Conservation (phyloP, 352 stramenopile species). For the Globisporangium acanthophoron region DNA sequence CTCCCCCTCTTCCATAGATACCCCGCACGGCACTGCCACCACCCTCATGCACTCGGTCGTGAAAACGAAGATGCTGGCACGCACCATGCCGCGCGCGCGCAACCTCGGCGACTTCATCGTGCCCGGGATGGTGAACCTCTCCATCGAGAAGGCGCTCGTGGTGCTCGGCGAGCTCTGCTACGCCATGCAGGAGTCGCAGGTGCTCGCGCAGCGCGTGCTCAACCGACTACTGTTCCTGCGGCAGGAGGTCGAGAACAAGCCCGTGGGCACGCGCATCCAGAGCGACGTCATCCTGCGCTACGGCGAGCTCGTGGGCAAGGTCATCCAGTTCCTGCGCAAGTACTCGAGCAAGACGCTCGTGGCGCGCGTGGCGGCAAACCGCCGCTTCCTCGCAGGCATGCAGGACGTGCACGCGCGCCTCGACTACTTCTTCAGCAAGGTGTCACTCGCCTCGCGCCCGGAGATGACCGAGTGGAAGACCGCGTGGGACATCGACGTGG, state of each 20-base stretch:
- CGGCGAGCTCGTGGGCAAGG: slow-evolving; percentile 7
- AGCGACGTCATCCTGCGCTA: slow-evolving; percentile 10
- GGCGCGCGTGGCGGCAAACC: slow-evolving; percentile 3
- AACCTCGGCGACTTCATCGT: slow-evolving; percentile 10
- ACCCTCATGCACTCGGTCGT: not conserved
- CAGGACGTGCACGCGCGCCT: slow-evolving; percentile 2
- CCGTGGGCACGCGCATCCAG: slow-evolving; percentile 7
- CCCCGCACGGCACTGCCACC: not conserved
- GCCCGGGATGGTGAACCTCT: slow-evolving; percentile 10
- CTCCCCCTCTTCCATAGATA: not conserved
- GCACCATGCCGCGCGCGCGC: not conserved
- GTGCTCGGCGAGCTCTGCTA: slow-evolving; percentile 6
- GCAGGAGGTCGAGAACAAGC: slow-evolving; percentile 6
- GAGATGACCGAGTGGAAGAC: slow-evolving; percentile 13
- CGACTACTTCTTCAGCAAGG: slow-evolving; percentile 6
- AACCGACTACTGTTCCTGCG: slow-evolving; percentile 6
- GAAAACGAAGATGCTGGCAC: not conserved
- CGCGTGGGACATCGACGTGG: slow-evolving; percentile 13
- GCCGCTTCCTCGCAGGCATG: not conserved
- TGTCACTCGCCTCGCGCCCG: not conserved
- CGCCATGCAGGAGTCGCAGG: slow-evolving; percentile 9
- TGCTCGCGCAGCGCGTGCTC: slow-evolving; percentile 9
- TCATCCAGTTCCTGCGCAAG: slow-evolving; percentile 1
- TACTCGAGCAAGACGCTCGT: slow-evolving; percentile 11
- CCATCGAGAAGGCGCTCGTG: slow-evolving; percentile 7